Evolutionary conservation across 78 protist species (phyloP).

Genomic region (Dictyostelium capitatum): DNA sequence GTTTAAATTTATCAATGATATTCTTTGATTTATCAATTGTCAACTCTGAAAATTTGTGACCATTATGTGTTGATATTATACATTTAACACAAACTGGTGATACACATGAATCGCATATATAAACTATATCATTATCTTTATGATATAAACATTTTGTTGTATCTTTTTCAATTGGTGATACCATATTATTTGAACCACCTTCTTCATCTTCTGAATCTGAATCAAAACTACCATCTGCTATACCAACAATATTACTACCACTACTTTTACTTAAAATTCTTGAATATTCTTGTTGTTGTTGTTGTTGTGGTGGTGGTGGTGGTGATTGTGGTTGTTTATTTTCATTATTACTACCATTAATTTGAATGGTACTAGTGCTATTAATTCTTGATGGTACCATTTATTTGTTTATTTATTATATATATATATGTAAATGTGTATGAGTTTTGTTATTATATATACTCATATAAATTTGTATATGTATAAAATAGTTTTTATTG

Average conservation of each 20-base stretch:
- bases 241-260: background rate
- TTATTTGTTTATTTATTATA: background rate
- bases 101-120: background rate
- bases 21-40: background rate
- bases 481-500: too few relatives aligned
- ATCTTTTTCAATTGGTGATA: background rate
- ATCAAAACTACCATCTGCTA: background rate
- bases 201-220: background rate
- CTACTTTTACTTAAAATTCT: background rate
- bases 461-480: too few relatives aligned
- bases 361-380: background rate
- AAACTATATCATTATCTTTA: background rate
- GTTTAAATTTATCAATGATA: background rate
- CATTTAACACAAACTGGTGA: slow-evolving; percentile 1
- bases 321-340: background rate
- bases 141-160: background rate
- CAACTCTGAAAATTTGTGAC: background rate
- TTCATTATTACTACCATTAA: background rate
- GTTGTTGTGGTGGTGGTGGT: background rate
- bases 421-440: too few relatives aligned
- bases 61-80: background rate
- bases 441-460: too few relatives aligned
- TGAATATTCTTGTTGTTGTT: background rate
- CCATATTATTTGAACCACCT: background rate
- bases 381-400: slow-evolving; percentile 4